These are phyloP conservation scores for Hypoxylon sp. DNA, from an alignment of 2,329 filamentous ascomycete genomes.

Conservation along the genomic window DNA sequence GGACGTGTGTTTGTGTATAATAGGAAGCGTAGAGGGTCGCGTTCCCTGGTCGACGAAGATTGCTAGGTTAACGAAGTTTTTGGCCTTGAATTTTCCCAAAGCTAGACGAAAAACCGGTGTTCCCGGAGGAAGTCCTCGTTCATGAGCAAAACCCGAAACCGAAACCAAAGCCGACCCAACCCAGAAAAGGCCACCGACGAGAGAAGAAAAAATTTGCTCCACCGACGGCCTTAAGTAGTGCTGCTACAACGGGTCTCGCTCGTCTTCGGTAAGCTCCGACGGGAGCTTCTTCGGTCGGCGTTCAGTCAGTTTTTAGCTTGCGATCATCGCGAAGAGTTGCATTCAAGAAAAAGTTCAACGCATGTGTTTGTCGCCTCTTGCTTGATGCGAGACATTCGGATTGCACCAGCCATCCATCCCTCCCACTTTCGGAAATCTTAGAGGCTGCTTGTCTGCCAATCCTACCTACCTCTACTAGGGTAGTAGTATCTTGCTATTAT, in stretches of 20 bases:
- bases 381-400: slow-evolving; percentile 39
- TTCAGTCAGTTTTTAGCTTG: slow-evolving; percentile 7
- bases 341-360: slow-evolving; percentile 27
- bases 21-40: slow-evolving; percentile 36
- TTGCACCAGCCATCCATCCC: slow-evolving; percentile 37
- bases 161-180: slow-evolving; percentile 22
- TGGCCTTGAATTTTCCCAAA: slow-evolving; percentile 29
- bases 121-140: slow-evolving; percentile 28
- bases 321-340: slow-evolving; percentile 35
- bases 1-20: slow-evolving; percentile 39
- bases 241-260: slow-evolving; percentile 26
- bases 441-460: slow-evolving; percentile 12
- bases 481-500: slow-evolving; percentile 2
- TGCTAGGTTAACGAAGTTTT: slow-evolving; percentile 36
- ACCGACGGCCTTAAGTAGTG: slow-evolving; percentile 40
- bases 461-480: no score
- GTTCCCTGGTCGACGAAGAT: slow-evolving; percentile 28
- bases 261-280: slow-evolving; percentile 26
- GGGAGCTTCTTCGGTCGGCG: slow-evolving; percentile 31
- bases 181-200: slow-evolving; percentile 39
- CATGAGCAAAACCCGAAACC: slow-evolving; percentile 12
- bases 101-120: slow-evolving; percentile 24
- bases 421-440: slow-evolving; percentile 37
- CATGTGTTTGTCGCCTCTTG: slow-evolving; percentile 37
- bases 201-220: slow-evolving; percentile 29